Conservation (phyloP, 1,284 basidiomycete species). For the Fomitopsis pinicola region DNA sequence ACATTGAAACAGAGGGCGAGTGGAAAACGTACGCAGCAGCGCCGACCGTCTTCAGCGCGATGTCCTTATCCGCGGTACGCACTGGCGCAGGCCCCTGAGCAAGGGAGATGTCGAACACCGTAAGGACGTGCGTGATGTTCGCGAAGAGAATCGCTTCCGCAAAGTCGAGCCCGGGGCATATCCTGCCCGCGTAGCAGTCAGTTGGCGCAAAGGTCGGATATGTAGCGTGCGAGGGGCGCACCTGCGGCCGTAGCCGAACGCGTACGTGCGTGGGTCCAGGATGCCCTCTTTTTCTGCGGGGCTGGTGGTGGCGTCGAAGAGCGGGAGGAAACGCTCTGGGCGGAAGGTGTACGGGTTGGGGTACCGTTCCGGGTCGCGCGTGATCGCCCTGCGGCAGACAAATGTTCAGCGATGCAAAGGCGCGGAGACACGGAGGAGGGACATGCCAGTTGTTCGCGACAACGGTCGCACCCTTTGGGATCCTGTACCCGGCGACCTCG, state of each 20-base stretch:
- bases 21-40: background rate
- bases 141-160: conserved; percentile 1
- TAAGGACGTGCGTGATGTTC: background rate
- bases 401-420: no score
- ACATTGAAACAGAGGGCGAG: background rate
- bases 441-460: conserved; percentile 29
- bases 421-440: background rate
- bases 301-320: background rate
- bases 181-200: conserved; percentile 5
- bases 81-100: background rate
- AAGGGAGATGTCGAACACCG: background rate
- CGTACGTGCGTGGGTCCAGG: conserved; percentile 6
- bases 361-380: conserved; percentile 18
- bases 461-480: conserved; percentile 24
- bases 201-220: no score
- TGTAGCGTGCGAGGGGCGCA: background rate
- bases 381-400: conserved; percentile 18
- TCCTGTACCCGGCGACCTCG: conserved; percentile 16
- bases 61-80: background rate
- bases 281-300: background rate
- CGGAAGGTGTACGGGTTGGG: conserved; percentile 16
- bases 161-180: conserved; percentile 23
- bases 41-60: background rate
- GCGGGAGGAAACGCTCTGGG: conserved; percentile 16
- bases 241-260: conserved; percentile 20